A percentile compares a stretch with the other conserved stretches of the same genome.
Evolutionary conservation across 2,329 filamentous ascomycete genomes (phyloP).

Genomic region (Tetracladium maxilliforme): DNA sequence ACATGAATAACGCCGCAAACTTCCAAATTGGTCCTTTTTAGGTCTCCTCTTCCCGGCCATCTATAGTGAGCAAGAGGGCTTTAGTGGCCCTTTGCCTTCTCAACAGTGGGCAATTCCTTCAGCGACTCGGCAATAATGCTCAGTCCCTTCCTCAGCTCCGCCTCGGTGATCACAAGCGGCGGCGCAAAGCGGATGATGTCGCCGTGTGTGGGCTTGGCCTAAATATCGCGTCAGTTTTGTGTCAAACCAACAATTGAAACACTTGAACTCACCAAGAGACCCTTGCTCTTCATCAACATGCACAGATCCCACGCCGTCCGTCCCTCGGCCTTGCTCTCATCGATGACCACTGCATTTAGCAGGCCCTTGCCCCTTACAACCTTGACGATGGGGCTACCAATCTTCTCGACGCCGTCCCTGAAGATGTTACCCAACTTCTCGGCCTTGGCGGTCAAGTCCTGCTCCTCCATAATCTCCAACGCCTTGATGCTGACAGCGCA

Average conservation of each 20-base stretch:
- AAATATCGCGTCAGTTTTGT: slow-evolving; percentile 9
- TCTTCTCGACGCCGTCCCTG: slow-evolving; percentile 58
- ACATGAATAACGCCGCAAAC: too few relatives aligned
- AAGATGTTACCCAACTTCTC: slow-evolving; percentile 71
- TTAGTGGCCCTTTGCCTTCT: slow-evolving; percentile 38
- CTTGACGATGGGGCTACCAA: slow-evolving; percentile 64
- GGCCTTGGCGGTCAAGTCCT: slow-evolving; percentile 72
- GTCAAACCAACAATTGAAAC: slow-evolving; percentile 4
- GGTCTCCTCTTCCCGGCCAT: too few relatives aligned
- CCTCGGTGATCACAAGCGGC: slow-evolving; percentile 83
- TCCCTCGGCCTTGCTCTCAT: slow-evolving; percentile 73
- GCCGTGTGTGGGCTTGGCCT: slow-evolving; percentile 97
- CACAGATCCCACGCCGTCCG: slow-evolving; percentile 94
- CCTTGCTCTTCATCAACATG: slow-evolving; percentile 89
- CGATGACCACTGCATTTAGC: slow-evolving; percentile 90
- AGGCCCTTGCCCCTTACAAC: slow-evolving; percentile 82
- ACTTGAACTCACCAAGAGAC: slow-evolving; percentile 56
- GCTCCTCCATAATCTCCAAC: slow-evolving; percentile 84
- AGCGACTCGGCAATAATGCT: slow-evolving; percentile 70
- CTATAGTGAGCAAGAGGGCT: too few relatives aligned
- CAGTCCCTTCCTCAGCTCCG: slow-evolving; percentile 66
- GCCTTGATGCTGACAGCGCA: slow-evolving; percentile 93
- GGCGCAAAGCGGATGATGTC: slow-evolving; percentile 98
- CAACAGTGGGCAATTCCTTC: slow-evolving; percentile 59
- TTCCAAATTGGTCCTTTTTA: too few relatives aligned